These are phyloP conservation scores for Pestalotiopsis sp. DNA, from an alignment of 2,329 filamentous ascomycete species.

Conservation along the genomic window DNA sequence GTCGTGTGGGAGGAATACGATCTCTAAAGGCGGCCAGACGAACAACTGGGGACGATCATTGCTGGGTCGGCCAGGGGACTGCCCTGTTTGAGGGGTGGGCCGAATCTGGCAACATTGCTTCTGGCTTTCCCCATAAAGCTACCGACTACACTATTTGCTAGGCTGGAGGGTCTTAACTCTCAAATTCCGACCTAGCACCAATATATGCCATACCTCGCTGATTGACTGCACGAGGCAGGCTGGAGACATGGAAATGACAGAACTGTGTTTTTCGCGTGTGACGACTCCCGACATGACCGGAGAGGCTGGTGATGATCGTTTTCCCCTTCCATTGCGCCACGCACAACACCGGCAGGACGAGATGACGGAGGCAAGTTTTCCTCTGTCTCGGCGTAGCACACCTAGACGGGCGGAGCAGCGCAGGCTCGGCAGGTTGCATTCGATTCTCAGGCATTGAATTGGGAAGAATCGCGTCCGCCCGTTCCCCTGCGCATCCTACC, in stretches of 20 bases:
- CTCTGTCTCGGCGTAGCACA: not conserved
- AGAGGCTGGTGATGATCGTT: not conserved
- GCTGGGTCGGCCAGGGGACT: constrained; percentile 13
- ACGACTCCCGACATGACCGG: not conserved
- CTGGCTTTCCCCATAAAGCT: not conserved
- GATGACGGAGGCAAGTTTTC: not conserved
- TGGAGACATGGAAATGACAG: not conserved
- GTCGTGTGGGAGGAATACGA: not conserved
- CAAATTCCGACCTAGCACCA: not conserved
- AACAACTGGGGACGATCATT: constrained; percentile 13
- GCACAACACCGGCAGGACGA: not conserved
- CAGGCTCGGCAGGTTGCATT: not conserved
- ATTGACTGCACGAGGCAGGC: not conserved
- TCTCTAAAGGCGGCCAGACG: not conserved
- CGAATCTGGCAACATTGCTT: constrained; percentile 2
- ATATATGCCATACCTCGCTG: not conserved
- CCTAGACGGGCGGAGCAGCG: not conserved
- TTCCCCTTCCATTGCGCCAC: not conserved
- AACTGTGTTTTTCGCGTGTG: not conserved
- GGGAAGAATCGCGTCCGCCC: not conserved
- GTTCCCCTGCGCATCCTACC: not conserved
- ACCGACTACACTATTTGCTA: not conserved
- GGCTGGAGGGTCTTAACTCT: not conserved
- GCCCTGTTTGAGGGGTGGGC: constrained; percentile 1
- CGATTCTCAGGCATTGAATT: not conserved